Base-by-base conservation (phyloP, 257 asterid genomes). In the Vinca minor region DNA sequence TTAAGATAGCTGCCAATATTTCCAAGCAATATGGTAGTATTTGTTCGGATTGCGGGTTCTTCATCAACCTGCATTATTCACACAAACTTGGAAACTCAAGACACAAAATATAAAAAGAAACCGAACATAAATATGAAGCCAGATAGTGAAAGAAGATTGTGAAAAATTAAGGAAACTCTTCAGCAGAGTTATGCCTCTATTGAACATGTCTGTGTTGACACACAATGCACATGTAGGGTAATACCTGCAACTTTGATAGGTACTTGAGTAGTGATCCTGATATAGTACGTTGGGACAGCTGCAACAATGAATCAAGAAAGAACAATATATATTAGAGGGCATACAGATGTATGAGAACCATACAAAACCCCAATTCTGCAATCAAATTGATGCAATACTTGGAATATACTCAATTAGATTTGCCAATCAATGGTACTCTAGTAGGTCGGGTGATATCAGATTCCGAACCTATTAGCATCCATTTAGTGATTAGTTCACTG, bases 191-290 rank as follows among this genome's bases (percentile, higher is more conserved):
- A 59, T 59, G 47, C 48, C 64, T 23, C 20, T 36, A 35, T n/a
- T 20, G n/a, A 36, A 21, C 11, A 11, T 20, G 46, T 36, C 10
- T 59, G 42, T 35, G 46, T 64, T 34, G 15, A 15, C 21, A 28
- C 38, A 32, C 29, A 55, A 14, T 67, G 35, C 8, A 12, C 52
- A 69, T 25, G 49, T 8, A 23, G 39, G 58, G 71, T 69, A 63
- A 69, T 71, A 93, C 99, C 96, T 89, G 99, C 56, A 93, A 87
- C 89, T 93, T 93, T 25, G 99, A 89, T 61, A 91, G 96, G 77
- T 87, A 87, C 82, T 90, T 93, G 73, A 93, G 72, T 74, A 93
- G 67, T 26, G 99, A 89, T 64, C 95, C 96, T 9, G 97, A 77
- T 62, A 93, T 71, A 25, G 99, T 93, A 71, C 99, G 95, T 67